Conservation (phyloP, 495 filamentous ascomycete genomes). For the Lophiostoma macrostomum region DNA sequence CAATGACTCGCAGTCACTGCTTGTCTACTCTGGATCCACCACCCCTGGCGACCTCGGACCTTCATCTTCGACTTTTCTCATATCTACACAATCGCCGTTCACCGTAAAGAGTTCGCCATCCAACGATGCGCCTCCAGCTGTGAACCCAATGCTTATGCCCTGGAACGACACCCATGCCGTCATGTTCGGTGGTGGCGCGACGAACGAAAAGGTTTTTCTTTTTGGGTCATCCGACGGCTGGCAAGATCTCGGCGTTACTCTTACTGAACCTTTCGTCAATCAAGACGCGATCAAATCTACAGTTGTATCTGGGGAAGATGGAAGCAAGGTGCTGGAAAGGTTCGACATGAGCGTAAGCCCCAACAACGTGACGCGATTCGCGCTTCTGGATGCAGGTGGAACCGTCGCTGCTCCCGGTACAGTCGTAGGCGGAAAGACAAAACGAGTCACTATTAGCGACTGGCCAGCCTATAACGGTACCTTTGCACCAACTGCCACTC, state of each 20-base stretch:
- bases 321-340: slow-evolving; percentile 75
- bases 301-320: slow-evolving; percentile 68
- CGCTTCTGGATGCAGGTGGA: slow-evolving; percentile 53
- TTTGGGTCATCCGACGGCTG: slow-evolving; percentile 60
- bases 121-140: slow-evolving; percentile 57
- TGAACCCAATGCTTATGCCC: slow-evolving; percentile 68
- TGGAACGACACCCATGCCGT: slow-evolving; percentile 72
- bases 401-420: slow-evolving; percentile 41
- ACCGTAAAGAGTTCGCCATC: slow-evolving; percentile 49
- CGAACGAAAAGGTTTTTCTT: slow-evolving; percentile 64
- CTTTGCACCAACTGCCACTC: slow-evolving; percentile 59
- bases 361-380: slow-evolving; percentile 68
- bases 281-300: slow-evolving; percentile 56
- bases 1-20: slow-evolving; percentile 63
- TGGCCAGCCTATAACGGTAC: slow-evolving; percentile 79
- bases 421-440: slow-evolving; percentile 44
- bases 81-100: slow-evolving; percentile 61
- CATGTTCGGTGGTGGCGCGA: slow-evolving; percentile 69
- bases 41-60: slow-evolving; percentile 26
- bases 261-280: slow-evolving; percentile 57
- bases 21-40: slow-evolving; percentile 77
- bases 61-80: slow-evolving; percentile 73
- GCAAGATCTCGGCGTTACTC: slow-evolving; percentile 58
- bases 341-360: slow-evolving; percentile 76
- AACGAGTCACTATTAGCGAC: slow-evolving; percentile 52